These are phyloP conservation scores for Gremmenia infestans DNA, from an alignment of 2,329 filamentous ascomycete genomes.

Conservation along the genomic window DNA sequence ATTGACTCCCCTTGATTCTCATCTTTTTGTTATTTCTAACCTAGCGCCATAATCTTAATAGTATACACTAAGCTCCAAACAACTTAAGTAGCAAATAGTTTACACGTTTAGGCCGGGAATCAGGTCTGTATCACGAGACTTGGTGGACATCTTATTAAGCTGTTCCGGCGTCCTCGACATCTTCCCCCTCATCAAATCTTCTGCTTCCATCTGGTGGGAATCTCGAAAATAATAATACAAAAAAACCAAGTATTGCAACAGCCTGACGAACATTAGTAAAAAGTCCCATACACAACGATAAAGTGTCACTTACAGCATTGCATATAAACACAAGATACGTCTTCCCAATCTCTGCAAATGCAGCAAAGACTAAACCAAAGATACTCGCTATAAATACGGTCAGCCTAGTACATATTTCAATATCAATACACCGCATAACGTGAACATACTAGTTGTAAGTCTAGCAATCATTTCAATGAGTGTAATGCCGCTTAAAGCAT, in stretches of 20 bases:
- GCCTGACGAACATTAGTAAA: slow-evolving; percentile 33
- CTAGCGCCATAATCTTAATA: no score
- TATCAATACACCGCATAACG: not conserved
- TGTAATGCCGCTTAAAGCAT: slow-evolving; percentile 65
- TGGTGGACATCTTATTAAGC: no score
- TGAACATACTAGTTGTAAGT: slow-evolving; percentile 40
- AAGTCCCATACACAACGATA: not conserved
- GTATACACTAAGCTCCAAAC: no score
- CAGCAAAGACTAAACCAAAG: slow-evolving; percentile 64
- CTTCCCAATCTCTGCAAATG: slow-evolving; percentile 54
- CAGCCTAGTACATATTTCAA: not conserved
- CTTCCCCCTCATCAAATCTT: slow-evolving; percentile 3
- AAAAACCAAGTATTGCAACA: slow-evolving; percentile 48
- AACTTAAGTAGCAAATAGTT: no score
- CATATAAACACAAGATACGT: slow-evolving; percentile 61
- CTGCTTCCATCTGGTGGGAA: slow-evolving; percentile 40
- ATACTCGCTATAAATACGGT: slow-evolving; percentile 44
- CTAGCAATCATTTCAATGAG: slow-evolving; percentile 65
- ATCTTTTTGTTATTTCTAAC: no score
- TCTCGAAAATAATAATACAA: slow-evolving; percentile 39
- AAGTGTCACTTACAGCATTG: slow-evolving; percentile 50
- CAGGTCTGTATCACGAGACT: no score
- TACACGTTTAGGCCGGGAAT: no score
- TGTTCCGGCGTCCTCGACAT: not conserved
- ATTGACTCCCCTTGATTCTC: no score